Conservation (phyloP, 169 alveolate species). For the Cryptosporidium sp. region DNA sequence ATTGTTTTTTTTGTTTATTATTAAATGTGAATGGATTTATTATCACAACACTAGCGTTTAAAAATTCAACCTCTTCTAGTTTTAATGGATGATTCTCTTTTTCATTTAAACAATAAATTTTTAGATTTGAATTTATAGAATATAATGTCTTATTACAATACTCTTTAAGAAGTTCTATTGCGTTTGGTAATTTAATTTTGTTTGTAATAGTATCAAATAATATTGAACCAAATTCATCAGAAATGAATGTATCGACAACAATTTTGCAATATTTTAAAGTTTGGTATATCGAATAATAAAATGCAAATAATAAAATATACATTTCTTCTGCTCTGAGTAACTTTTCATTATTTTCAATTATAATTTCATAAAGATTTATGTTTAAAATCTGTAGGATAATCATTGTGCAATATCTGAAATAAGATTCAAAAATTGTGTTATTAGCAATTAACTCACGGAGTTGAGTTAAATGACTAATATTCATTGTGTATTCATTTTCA, state of each 20-base stretch:
- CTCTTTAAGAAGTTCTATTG: conserved; percentile 15
- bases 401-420: background rate
- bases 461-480: background rate
- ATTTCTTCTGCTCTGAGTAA: background rate
- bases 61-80: background rate
- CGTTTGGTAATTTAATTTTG: background rate
- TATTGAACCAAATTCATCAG: conserved; percentile 19
- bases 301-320: conserved; percentile 5
- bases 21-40: conserved; percentile 24
- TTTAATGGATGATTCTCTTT: background rate
- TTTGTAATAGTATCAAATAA: conserved; percentile 17
- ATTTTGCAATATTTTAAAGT: background rate
- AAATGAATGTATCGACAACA: background rate
- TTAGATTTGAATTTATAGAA: background rate
- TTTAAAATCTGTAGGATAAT: conserved; percentile 3
- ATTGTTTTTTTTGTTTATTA: background rate
- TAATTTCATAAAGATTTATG: background rate
- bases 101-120: background rate
- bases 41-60: background rate
- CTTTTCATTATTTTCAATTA: background rate
- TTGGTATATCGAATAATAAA: conserved; percentile 36
- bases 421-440: background rate
- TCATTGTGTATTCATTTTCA: background rate
- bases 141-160: background rate
- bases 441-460: background rate